Percentiles rank a stretch among this genome's conserved stretches.
Evolutionary conservation across 176 grass and related monocot species (phyloP).

Genomic region (Bolboschoenus planiculmis): DNA sequence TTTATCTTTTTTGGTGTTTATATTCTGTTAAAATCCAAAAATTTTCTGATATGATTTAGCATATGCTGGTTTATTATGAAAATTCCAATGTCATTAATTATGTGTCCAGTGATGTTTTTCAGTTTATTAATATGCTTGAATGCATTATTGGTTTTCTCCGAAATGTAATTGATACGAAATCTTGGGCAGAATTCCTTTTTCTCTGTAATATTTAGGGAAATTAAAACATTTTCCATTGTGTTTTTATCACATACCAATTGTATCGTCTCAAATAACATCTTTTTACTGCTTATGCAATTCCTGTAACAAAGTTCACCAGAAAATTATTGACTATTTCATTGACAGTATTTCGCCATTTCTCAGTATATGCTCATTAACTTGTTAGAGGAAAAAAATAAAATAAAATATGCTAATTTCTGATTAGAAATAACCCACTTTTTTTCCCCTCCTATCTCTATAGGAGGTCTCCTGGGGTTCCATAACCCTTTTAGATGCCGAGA

Average conservation of each 20-base stretch:
- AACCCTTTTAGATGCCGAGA: conserved; percentile 80
- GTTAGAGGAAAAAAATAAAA: neutral
- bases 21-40: neutral
- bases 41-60: too few species aligned
- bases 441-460: conserved; percentile 11
- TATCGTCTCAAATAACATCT: neutral
- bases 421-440: neutral
- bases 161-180: neutral
- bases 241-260: neutral
- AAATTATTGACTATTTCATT: neutral
- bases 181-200: neutral
- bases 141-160: neutral
- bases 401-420: neutral
- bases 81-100: neutral
- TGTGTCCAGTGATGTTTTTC: neutral
- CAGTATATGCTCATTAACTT: neutral
- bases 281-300: neutral
- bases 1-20: neutral
- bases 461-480: conserved; percentile 53
- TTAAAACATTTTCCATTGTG: neutral
- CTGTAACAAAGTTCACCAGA: neutral
- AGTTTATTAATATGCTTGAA: neutral
- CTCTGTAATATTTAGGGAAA: neutral
- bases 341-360: neutral
- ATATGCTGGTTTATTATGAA: too few species aligned